Conservation (phyloP, 2,329 filamentous ascomycete genomes). For the Aspergillus caelatus region DNA sequence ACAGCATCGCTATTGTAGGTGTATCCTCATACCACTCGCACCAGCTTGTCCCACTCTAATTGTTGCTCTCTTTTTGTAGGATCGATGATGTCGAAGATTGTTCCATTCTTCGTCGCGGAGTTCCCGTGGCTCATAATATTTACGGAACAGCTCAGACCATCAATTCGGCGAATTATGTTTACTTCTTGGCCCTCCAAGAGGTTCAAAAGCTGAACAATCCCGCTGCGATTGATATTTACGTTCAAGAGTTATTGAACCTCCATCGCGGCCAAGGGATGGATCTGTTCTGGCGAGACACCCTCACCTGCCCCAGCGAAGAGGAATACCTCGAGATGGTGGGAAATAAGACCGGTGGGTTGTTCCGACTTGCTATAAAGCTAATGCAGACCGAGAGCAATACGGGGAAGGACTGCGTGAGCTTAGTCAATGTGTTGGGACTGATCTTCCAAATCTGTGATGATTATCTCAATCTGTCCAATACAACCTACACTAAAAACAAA, state of each 20-base stretch:
- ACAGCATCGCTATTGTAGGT: conserved; percentile 48
- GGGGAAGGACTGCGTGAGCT: conserved; percentile 53
- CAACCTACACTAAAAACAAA: conserved; percentile 84
- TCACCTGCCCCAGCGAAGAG: conserved; percentile 49
- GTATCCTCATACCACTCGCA: neutral
- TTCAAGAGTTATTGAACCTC: conserved; percentile 50
- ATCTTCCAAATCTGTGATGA: conserved; percentile 63
- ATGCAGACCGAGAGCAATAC: conserved; percentile 48
- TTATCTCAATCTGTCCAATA: conserved; percentile 78
- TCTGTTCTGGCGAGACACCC: conserved; percentile 51
- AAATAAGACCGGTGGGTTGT: conserved; percentile 53
- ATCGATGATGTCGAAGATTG: conserved; percentile 56
- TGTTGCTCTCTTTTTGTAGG: conserved; percentile 22
- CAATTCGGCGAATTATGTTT: conserved; percentile 55
- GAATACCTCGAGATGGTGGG: conserved; percentile 55
- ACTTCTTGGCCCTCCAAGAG: conserved; percentile 49
- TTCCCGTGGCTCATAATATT: conserved; percentile 53
- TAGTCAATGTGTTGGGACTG: conserved; percentile 65
- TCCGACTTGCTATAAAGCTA: conserved; percentile 48
- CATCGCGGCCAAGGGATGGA: conserved; percentile 54
- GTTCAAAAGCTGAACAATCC: conserved; percentile 44
- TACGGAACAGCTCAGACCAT: conserved; percentile 56
- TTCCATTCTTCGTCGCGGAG: conserved; percentile 51
- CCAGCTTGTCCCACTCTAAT: neutral
- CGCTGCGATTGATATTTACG: conserved; percentile 47